These are phyloP conservation scores for Pleurotus djamor DNA, from an alignment of 768 basidiomycete species.

Conservation along the genomic window DNA sequence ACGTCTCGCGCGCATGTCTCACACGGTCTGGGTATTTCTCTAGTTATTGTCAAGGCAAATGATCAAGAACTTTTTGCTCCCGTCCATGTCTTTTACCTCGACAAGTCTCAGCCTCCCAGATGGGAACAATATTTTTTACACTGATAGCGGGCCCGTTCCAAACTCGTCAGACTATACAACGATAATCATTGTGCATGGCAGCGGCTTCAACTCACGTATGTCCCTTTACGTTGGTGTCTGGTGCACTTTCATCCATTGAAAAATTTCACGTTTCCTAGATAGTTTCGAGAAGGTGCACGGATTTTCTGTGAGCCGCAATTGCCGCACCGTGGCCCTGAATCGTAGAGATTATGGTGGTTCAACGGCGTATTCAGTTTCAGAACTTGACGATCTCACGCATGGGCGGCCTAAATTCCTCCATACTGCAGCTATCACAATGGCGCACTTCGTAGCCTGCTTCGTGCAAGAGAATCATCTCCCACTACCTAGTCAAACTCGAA, in stretches of 20 bases:
- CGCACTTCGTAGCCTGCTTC: conserved; percentile 14
- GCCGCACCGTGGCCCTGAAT: conserved; percentile 9
- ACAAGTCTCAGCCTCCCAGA: neutral
- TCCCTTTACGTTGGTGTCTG: neutral
- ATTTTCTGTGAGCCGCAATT: conserved; percentile 10
- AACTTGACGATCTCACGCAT: conserved; percentile 17
- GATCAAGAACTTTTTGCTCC: neutral
- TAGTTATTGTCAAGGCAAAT: no score
- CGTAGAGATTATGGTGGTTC: conserved; percentile 13
- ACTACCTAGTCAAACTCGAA: conserved; percentile 8
- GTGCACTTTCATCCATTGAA: no score
- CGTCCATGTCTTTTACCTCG: neutral
- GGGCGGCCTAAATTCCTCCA: conserved; percentile 8
- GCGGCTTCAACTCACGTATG: conserved; percentile 16
- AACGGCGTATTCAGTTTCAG: conserved; percentile 16
- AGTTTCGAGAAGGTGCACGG: conserved; percentile 16
- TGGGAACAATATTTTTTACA: neutral
- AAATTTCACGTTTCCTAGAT: conserved; percentile 6
- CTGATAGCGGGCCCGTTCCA: conserved; percentile 2
- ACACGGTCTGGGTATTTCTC: no score
- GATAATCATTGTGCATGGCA: conserved; percentile 17
- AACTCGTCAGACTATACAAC: conserved; percentile 15
- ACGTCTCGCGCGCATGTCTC: no score
- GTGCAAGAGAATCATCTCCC: conserved; percentile 15
- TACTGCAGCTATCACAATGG: conserved; percentile 14